Evolutionary conservation across 768 basidiomycete genomes (phyloP), one percentile per base, ranked within the genome.

Genomic region (Suillus subaureus): DNA sequence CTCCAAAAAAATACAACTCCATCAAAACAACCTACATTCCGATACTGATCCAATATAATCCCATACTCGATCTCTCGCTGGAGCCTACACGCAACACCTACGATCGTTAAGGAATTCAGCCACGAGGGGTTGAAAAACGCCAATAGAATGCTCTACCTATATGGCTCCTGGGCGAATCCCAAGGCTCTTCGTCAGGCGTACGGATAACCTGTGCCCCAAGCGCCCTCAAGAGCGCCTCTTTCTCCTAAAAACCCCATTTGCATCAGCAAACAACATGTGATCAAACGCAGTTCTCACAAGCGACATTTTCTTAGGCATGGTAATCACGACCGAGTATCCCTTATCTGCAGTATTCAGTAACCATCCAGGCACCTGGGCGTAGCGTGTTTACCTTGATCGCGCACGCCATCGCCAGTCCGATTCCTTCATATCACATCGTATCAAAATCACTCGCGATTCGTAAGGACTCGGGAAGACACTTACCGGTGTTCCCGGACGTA

Each of bases 251-350:
- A 51, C 28, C 23, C 1, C 16, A 9, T 39, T 26, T 31, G 31
- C 2, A 28, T 56, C 39, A 64, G 26, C n/a, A 26, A 64, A 35
- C n/a, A 39, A 3, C 37, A 23, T 21, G 6, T 8, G 21, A 15
- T 15, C 64, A 45, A 39, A 18, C 18, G 12, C 18, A 37, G 11
- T 66, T 72, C 86, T 60, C 70, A 89, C 89, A 64, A 88, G 77
- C 6, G 93, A 95, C 97, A 98, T 99, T 82, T 98, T 98, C 75
- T 94, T 89, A 43, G 96, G 96, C 77, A 97, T 81, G 68, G 90
- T 91, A 77, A 94, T 94, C 73, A 95, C 91, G 67, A 93, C 89
- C 45, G 91, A 87, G 87, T 94, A 94, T 81, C 92, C 93, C 93
- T 94, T 89, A 87, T 86, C 86, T 88, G 78, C 78, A 83, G 87